Conservation (phyloP, 2,329 filamentous ascomycete species). For the Epichloe sp. region DNA sequence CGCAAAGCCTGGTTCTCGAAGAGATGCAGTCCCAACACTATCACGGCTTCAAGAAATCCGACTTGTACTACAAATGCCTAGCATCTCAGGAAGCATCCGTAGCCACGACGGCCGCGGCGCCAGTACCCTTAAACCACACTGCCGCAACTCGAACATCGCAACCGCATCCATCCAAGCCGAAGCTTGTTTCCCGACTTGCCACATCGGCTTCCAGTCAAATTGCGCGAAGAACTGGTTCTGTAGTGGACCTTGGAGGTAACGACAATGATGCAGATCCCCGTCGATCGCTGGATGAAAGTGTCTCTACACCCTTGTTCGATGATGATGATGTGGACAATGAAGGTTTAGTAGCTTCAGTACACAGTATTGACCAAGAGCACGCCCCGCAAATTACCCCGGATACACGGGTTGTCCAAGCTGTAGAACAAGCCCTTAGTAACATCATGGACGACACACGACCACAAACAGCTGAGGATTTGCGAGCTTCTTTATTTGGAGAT, state of each 20-base stretch:
- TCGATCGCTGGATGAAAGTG: slow-evolving; percentile 56
- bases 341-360: slow-evolving; percentile 54
- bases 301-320: slow-evolving; percentile 52
- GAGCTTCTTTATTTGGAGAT: slow-evolving; percentile 49
- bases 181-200: slow-evolving; percentile 25
- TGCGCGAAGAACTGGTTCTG: slow-evolving; percentile 31
- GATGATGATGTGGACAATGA: slow-evolving; percentile 70
- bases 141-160: slow-evolving; percentile 19
- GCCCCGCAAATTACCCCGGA: slow-evolving; percentile 48
- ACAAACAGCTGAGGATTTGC: slow-evolving; percentile 49
- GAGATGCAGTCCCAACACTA: slow-evolving; percentile 74
- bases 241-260: slow-evolving; percentile 31
- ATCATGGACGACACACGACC: slow-evolving; percentile 73
- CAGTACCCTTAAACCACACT: slow-evolving; percentile 6
- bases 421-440: slow-evolving; percentile 82
- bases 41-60: slow-evolving; percentile 77
- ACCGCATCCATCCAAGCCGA: slow-evolving; percentile 31
- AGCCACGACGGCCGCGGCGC: neutral
- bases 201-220: slow-evolving; percentile 24
- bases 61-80: slow-evolving; percentile 91
- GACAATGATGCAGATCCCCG: slow-evolving; percentile 33
- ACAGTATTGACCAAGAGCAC: slow-evolving; percentile 62
- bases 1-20: slow-evolving; percentile 73
- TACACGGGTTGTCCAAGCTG: slow-evolving; percentile 73
- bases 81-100: slow-evolving; percentile 60